These are phyloP conservation scores for Neocucurbitaria cava DNA, from an alignment of 2,329 filamentous ascomycete genomes.

Conservation along the genomic window DNA sequence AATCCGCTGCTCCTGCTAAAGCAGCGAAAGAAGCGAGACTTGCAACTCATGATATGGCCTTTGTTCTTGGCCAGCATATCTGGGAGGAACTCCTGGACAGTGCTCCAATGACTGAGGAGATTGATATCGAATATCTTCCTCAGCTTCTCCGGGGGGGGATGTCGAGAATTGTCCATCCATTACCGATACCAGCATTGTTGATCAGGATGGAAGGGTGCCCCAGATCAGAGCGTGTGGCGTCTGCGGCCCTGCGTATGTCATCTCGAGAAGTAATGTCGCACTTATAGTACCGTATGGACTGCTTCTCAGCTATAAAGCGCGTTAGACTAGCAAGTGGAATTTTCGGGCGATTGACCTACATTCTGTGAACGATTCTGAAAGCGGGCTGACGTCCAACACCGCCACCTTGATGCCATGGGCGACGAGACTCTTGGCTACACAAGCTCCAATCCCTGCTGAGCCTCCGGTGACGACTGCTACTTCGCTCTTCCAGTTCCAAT, in stretches of 20 bases:
- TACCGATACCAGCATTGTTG: conserved; percentile 49
- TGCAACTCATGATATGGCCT: conserved; percentile 46
- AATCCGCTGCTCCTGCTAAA: conserved; percentile 44
- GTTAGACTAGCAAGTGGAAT: conserved; percentile 15
- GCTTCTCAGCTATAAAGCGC: conserved; percentile 23
- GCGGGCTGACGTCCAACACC: conserved; percentile 43
- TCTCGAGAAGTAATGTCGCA: conserved; percentile 44
- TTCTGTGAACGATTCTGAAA: conserved; percentile 34
- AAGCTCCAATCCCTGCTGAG: conserved; percentile 44
- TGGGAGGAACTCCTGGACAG: conserved; percentile 47
- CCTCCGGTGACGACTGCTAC: conserved; percentile 48
- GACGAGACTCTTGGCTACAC: conserved; percentile 40
- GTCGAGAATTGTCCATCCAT: conserved; percentile 42
- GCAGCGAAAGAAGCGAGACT: conserved; percentile 44
- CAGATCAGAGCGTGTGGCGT: conserved; percentile 42
- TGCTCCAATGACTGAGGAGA: conserved; percentile 46
- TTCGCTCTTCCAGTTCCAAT: conserved; percentile 42
- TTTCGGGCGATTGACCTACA: conserved; percentile 22
- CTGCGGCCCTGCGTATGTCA: conserved; percentile 34
- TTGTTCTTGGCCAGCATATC: conserved; percentile 47
- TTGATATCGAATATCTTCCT: conserved; percentile 44
- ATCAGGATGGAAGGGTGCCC: conserved; percentile 44
- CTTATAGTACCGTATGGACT: conserved; percentile 34
- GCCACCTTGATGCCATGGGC: conserved; percentile 43
- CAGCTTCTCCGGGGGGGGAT: conserved; percentile 30